Percentiles rank a stretch among this genome's conserved stretches.
phyloP scores from a whole-genome alignment of 441 rosid species.

The Adansonia rubrostipa region DNA sequence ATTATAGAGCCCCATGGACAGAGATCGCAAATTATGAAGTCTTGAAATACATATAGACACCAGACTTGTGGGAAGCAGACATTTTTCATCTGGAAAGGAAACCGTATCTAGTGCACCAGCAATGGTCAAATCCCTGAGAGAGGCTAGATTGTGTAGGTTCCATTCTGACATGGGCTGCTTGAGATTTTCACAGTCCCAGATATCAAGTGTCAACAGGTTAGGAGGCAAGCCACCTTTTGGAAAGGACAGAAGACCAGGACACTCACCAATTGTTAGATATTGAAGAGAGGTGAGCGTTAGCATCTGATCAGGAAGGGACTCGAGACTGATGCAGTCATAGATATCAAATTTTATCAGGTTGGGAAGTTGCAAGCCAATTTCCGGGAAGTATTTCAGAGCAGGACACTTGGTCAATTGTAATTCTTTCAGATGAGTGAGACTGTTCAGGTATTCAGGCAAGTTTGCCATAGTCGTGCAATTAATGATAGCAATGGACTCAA shows the following conservation, averaged over 20 bases:
- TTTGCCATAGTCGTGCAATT: background rate
- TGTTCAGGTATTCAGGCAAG: conserved; percentile 19
- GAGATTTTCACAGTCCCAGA: conserved; percentile 29
- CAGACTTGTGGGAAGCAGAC: conserved; percentile 27
- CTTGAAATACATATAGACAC: background rate
- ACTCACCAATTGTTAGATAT: conserved; percentile 23
- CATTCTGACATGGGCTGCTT: conserved; percentile 20
- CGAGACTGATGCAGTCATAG: conserved; percentile 29
- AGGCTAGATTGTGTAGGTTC: conserved; percentile 17
- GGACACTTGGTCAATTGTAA: conserved; percentile 7
- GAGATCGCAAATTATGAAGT: conserved; percentile 2
- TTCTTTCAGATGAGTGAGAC: conserved; percentile 25
- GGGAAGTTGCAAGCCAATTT: conserved; percentile 12
- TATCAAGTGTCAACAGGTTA: conserved; percentile 18
- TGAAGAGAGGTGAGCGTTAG: conserved; percentile 35
- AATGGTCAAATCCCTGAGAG: conserved; percentile 24
- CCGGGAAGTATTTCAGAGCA: conserved; percentile 24
- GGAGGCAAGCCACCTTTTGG: conserved; percentile 39
- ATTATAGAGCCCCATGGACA: conserved; percentile 19
- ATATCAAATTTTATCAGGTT: conserved; percentile 19
- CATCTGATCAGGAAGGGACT: conserved; percentile 36
- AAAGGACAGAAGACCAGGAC: conserved; percentile 34
- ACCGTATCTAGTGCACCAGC: background rate
- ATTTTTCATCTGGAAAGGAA: conserved; percentile 26
- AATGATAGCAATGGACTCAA: background rate